Evolutionary conservation across 2,329 filamentous ascomycete species (phyloP), one percentile per base, ranked within the genome.

Genomic region (Arthrobotrys sphaeroides): DNA sequence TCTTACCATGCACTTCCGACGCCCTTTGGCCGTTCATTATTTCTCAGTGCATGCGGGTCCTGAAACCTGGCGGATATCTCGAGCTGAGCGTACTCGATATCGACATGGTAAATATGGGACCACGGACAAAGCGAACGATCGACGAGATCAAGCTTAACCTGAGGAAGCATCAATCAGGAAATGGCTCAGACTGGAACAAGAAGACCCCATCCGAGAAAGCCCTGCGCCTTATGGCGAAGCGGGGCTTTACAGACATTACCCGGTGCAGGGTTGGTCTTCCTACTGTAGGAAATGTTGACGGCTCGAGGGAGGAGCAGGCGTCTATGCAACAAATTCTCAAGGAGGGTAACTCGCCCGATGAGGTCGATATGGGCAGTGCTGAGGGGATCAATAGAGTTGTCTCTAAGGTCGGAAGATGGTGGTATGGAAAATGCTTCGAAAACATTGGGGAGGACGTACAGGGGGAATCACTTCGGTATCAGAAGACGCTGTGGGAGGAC

Each of bases 401-500:
- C 20, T 91, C 93, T 13, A 90, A 90, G 77, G 94, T 98, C 9
- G 94, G 93, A 1, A 88, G 95, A 45, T 98, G 94, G 93, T 99
- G 95, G 95, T 98, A 97, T 83, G 91, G 89, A 7, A 89, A 91
- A 61, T 97, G 94, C 84, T 98, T 97, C 82, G 94, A 97, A 83
- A 88, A 87, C 68, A 86, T 87, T 3, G 62, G 62, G 3, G 45
- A 55, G 49, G 61, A 73, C 5, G 85, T 89, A 6, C 82, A 87
- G 73, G 81, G 82, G 0, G 83, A 86, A 73, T 82, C 84, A 31
- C 79, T 85, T 57, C 81, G 85, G 57, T 83, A 84, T 53, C 84
- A 84, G 49, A 88, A 83, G 73, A 90, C 91, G 81, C 91, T 98
- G 78, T 98, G 94, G 90, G 87, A 86, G 51, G 91, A 97, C 81